Evolutionary conservation across 768 basidiomycete genomes (phyloP).

Genomic region (Tephrocybe rancida): DNA sequence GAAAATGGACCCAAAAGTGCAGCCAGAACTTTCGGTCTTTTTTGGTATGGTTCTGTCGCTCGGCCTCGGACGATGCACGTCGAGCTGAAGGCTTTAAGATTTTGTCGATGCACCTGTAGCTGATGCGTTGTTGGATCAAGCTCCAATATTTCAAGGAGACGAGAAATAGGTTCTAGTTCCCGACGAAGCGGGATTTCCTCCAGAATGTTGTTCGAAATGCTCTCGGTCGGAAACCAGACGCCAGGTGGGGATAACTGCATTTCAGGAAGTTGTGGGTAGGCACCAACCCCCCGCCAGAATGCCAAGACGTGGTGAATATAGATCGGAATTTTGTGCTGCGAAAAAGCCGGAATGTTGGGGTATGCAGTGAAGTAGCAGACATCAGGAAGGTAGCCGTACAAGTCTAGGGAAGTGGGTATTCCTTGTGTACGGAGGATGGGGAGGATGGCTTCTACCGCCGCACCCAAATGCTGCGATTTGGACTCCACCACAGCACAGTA

Average conservation of each 20-base stretch:
- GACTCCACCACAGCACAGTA: not conserved
- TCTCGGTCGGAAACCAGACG: not conserved
- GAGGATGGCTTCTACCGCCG: not conserved
- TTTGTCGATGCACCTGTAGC: too few relatives aligned
- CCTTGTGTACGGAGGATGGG: not conserved
- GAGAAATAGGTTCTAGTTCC: conserved; percentile 6
- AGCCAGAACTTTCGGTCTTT: too few relatives aligned
- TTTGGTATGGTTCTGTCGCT: too few relatives aligned
- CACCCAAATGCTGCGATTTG: not conserved
- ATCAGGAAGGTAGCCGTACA: conserved; percentile 5
- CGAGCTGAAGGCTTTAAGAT: too few relatives aligned
- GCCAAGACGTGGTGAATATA: conserved; percentile 4
- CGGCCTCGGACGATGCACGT: too few relatives aligned
- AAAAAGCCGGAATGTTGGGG: not conserved
- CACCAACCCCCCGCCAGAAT: not conserved
- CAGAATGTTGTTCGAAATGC: not conserved
- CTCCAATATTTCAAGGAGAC: not conserved
- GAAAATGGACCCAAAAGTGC: too few relatives aligned
- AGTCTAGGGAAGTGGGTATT: not conserved
- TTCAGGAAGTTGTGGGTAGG: not conserved
- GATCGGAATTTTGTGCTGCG: not conserved
- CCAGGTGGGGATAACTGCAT: not conserved
- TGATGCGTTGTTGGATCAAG: not conserved
- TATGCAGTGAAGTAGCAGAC: not conserved
- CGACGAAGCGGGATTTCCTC: not conserved